Base-by-base conservation (phyloP, 345 rosid genomes). In the Melaleuca quinquenervia region DNA sequence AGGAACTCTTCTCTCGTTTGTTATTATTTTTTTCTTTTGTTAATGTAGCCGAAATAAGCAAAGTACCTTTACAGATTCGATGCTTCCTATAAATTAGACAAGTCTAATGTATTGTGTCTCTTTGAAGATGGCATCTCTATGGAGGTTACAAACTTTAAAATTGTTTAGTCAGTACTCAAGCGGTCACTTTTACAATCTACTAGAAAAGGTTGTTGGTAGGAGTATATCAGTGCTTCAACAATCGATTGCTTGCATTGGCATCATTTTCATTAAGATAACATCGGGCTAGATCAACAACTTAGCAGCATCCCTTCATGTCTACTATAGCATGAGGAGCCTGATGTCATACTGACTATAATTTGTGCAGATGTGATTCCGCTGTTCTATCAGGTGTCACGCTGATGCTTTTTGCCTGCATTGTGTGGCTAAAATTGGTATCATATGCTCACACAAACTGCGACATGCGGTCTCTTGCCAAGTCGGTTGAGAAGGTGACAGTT, bases 321-420 rank as follows among this genome's bases (percentile, higher is more conserved):
- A 13, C 27, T 45, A 32, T 20, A 52, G 6, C 27, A 83, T 36
- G 80, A 82, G 51, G n/a, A 41, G 70, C 87, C 74, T 78, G 84
- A 78, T 52, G 64, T 50, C 24, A 70, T 36, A 50, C 14, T 84
- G 84, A 85, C 87, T 84, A 90, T 85, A 86, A 85, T 84, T 82
- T 85, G 88, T 91, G 90, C 94, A 97, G 99, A 89, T 95, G 97
- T 88, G 98, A 94, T 89, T 97, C 99, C 24, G 98, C 97, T 70
- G 92, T 97, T 88, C 87, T 94, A 82, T 96, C 96, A 48, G 99
- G 99, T 82, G 93, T 92, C 83, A 91, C 98, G 0, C 89, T 97
- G 92, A 97, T 97, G 99, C 94, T 95, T 64, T 92, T 97, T 89
- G 90, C 99, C 87, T 95, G 99, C 91, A 94, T 97, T 80, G 99